These are phyloP conservation scores for Fusarium sp. DNA, from an alignment of 2,329 filamentous ascomycete genomes.

Conservation along the genomic window DNA sequence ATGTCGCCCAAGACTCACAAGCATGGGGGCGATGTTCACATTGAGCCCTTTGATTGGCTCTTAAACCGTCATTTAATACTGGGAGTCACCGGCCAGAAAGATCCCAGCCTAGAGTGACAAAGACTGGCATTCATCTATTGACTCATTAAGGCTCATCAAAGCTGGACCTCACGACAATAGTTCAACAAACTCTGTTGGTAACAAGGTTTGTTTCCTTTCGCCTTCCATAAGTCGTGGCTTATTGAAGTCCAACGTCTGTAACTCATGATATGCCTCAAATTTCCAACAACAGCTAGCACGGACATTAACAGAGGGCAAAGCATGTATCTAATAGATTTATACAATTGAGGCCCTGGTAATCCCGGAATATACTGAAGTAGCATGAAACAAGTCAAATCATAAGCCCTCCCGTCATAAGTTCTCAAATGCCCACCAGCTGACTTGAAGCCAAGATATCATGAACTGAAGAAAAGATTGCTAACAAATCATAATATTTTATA, in stretches of 20 bases:
- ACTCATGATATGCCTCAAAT: not conserved
- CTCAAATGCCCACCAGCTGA: not conserved
- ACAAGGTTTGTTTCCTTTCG: not conserved
- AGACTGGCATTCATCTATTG: not conserved
- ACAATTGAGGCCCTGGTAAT: not conserved
- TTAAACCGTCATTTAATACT: not conserved
- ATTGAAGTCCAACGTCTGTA: not conserved
- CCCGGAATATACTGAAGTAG: not conserved
- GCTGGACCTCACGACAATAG: not conserved
- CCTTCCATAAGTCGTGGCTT: not conserved
- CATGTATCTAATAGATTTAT: not conserved
- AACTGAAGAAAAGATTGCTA: not conserved
- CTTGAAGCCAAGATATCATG: not conserved
- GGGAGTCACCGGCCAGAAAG: constrained; percentile 32
- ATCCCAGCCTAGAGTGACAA: not conserved
- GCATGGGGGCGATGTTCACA: constrained; percentile 3
- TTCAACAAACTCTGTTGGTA: not conserved
- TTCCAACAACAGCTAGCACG: not conserved
- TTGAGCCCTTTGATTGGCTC: constrained; percentile 25
- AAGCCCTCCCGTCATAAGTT: not conserved
- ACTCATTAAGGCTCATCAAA: constrained; percentile 21
- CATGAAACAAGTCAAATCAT: no score
- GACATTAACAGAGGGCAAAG: not conserved
- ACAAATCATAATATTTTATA: not conserved
- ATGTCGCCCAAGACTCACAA: constrained; percentile 13